These are phyloP conservation scores for Streptanthus diversifolius DNA, from an alignment of 345 rosid genomes.

Conservation along the genomic window DNA sequence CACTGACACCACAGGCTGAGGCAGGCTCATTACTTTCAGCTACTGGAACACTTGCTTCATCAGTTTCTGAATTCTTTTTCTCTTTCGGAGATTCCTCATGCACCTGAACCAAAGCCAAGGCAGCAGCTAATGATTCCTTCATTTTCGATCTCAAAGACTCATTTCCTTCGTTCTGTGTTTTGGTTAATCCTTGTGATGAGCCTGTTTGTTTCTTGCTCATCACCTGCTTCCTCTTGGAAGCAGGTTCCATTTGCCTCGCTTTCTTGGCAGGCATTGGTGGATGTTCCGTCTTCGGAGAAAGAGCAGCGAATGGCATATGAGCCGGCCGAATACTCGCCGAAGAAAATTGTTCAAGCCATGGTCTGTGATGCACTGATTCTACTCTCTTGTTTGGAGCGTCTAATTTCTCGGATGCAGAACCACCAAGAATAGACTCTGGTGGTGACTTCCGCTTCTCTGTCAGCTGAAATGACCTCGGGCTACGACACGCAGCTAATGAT, in stretches of 20 bases:
- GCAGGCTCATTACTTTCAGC: slow-evolving; percentile 28
- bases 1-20: slow-evolving; percentile 22
- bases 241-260: slow-evolving; percentile 35
- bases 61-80: slow-evolving; percentile 40
- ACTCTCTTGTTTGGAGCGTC: slow-evolving; percentile 45
- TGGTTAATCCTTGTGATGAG: slow-evolving; percentile 37
- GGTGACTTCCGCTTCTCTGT: slow-evolving; percentile 61
- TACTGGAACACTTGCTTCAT: slow-evolving; percentile 30
- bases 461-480: slow-evolving; percentile 28
- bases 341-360: slow-evolving; percentile 65
- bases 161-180: slow-evolving; percentile 42
- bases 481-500: not conserved
- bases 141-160: slow-evolving; percentile 80
- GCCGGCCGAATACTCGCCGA: slow-evolving; percentile 23
- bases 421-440: slow-evolving; percentile 36
- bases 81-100: slow-evolving; percentile 37
- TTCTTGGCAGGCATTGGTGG: slow-evolving; percentile 41
- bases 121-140: slow-evolving; percentile 83
- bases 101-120: slow-evolving; percentile 62
- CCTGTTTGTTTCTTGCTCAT: slow-evolving; percentile 43
- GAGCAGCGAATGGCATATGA: slow-evolving; percentile 38
- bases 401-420: slow-evolving; percentile 19
- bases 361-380: slow-evolving; percentile 64
- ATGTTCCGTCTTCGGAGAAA: slow-evolving; percentile 36
- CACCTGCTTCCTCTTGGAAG: slow-evolving; percentile 36